phyloP scores from a whole-genome alignment of 148 eudicot genomes.

The Chenopodium berlandieri region DNA sequence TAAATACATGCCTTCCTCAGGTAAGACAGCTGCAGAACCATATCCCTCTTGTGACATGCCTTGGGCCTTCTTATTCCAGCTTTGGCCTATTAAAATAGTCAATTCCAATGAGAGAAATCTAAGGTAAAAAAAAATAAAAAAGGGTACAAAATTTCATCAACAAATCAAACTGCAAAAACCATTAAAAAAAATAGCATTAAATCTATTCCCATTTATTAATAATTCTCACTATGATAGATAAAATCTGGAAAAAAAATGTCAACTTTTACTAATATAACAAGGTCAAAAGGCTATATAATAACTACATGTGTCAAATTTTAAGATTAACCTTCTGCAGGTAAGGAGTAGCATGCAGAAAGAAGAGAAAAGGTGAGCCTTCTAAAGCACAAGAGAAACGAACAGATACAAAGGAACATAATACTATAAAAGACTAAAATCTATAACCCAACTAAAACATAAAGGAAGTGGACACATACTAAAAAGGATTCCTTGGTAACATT shows the following conservation, averaged over 20 bases:
- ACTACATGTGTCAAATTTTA: background rate
- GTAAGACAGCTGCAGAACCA: constrained; percentile 90
- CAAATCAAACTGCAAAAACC: background rate
- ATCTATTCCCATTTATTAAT: background rate
- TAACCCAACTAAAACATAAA: no score
- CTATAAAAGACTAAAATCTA: no score
- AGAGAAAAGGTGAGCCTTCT: background rate
- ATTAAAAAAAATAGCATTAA: background rate
- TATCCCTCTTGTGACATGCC: constrained; percentile 88
- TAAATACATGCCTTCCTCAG: constrained; percentile 95
- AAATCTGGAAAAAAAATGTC: background rate
- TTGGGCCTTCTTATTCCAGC: constrained; percentile 77
- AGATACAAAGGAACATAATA: no score
- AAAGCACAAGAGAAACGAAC: no score
- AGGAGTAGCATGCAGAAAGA: background rate
- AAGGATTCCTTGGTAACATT: no score
- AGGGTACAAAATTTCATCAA: background rate
- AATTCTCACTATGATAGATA: background rate
- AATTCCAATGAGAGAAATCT: constrained; percentile 1
- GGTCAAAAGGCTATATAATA: no score
- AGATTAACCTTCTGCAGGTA: background rate
- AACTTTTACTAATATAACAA: no score
- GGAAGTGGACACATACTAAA: no score
- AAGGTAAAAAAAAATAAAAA: background rate
- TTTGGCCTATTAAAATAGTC: constrained; percentile 39